Evolutionary conservation across 495 filamentous ascomycete genomes (phyloP).

Genomic region (Talaromyces wortmannii): DNA sequence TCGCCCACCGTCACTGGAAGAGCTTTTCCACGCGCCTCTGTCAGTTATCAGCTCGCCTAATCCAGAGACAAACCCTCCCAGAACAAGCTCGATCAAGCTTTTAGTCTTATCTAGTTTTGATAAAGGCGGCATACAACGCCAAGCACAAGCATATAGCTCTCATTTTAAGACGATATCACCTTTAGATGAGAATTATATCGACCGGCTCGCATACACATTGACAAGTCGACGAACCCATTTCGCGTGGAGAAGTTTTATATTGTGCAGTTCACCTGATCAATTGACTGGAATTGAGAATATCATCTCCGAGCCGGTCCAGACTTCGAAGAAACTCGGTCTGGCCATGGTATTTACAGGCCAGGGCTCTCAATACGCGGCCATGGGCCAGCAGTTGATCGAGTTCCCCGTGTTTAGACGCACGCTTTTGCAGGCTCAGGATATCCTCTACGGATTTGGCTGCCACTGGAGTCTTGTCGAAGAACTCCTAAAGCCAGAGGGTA

Average conservation of each 20-base stretch:
- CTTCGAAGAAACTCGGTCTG: constrained; percentile 12
- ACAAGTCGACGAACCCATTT: background rate
- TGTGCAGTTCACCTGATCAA: too few species aligned
- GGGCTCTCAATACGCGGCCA: constrained; percentile 25
- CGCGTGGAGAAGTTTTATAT: background rate
- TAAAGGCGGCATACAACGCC: background rate
- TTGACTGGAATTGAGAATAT: too few species aligned
- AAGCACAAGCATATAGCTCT: background rate
- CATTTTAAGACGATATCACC: background rate
- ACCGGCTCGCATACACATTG: background rate
- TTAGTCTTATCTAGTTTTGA: background rate
- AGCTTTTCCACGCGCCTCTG: too few species aligned
- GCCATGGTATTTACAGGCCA: constrained; percentile 24
- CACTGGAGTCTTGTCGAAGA: background rate
- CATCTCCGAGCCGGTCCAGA: background rate
- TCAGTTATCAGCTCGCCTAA: too few species aligned
- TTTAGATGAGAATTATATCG: background rate
- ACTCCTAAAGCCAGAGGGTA: background rate
- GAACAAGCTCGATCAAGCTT: background rate
- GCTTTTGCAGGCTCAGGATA: background rate
- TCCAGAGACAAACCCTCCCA: too few species aligned
- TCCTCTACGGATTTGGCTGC: background rate
- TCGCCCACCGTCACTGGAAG: too few species aligned
- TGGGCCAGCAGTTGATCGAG: constrained; percentile 22
- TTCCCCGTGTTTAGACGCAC: background rate